A percentile compares a stretch with the other conserved stretches of the same genome.
These are phyloP conservation scores for Lentinula detonsa DNA, from an alignment of 768 basidiomycete genomes.

Conservation along the genomic window DNA sequence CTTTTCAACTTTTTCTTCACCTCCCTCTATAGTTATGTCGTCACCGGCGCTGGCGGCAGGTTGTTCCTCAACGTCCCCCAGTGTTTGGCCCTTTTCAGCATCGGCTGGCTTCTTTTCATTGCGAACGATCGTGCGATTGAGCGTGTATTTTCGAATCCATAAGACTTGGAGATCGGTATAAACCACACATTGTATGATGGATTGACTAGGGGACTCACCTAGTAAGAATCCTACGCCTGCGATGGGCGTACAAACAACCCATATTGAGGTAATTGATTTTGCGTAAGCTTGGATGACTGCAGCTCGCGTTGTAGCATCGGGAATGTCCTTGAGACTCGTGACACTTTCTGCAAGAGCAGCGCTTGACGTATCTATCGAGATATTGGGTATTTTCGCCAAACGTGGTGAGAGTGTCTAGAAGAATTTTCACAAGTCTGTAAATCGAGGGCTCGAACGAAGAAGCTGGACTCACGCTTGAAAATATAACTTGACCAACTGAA, in stretches of 20 bases:
- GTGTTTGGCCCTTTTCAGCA: neutral
- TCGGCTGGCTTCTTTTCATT: neutral
- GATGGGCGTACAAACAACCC: slow-evolving; percentile 60
- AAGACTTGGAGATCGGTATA: neutral
- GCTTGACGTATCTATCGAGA: slow-evolving; percentile 33
- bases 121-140: neutral
- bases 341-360: slow-evolving; percentile 42
- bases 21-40: neutral
- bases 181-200: slow-evolving; percentile 1
- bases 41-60: neutral
- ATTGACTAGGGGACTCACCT: slow-evolving; percentile 24
- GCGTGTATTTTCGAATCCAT: slow-evolving; percentile 1
- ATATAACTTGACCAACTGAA: slow-evolving; percentile 67
- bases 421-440: neutral
- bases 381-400: slow-evolving; percentile 25
- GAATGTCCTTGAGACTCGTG: slow-evolving; percentile 34
- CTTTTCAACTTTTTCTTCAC: neutral
- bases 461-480: slow-evolving; percentile 26
- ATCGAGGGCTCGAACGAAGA: no score
- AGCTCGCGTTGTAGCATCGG: slow-evolving; percentile 39
- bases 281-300: slow-evolving; percentile 58
- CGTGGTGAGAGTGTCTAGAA: slow-evolving; percentile 19
- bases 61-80: neutral
- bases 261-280: slow-evolving; percentile 54
- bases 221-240: slow-evolving; percentile 46